phyloP scores from a whole-genome alignment of 768 basidiomycete species.

The Mycena crocata region DNA sequence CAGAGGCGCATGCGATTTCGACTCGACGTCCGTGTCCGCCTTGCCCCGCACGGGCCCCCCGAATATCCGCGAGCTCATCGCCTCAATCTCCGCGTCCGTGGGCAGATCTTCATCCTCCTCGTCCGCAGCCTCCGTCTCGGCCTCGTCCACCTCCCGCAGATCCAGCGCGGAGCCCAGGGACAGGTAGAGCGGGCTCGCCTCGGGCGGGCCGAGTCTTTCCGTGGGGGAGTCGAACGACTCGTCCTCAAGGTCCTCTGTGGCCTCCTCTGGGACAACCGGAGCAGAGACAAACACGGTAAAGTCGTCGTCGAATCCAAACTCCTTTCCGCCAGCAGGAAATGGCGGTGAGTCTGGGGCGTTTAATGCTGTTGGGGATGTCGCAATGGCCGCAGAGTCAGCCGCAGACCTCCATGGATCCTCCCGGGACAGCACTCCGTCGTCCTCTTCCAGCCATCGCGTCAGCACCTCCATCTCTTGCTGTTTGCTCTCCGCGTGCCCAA shows the following conservation, averaged over 20 bases:
- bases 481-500: slow-evolving; percentile 44
- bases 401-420: slow-evolving; percentile 57
- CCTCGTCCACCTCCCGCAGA: slow-evolving; percentile 50
- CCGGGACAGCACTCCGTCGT: slow-evolving; percentile 46
- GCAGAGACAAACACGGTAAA: slow-evolving; percentile 82
- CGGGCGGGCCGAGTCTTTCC: slow-evolving; percentile 31
- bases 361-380: slow-evolving; percentile 39
- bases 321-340: slow-evolving; percentile 21
- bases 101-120: slow-evolving; percentile 57
- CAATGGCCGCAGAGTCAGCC: slow-evolving; percentile 26
- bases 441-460: slow-evolving; percentile 71
- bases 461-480: slow-evolving; percentile 68
- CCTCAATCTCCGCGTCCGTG: slow-evolving; percentile 59
- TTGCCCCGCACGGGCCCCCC: slow-evolving; percentile 40
- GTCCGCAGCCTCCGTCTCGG: slow-evolving; percentile 28
- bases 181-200: slow-evolving; percentile 52
- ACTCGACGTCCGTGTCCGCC: background rate
- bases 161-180: slow-evolving; percentile 72
- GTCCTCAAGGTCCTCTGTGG: slow-evolving; percentile 41
- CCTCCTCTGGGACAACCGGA: slow-evolving; percentile 39
- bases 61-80: slow-evolving; percentile 63
- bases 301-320: slow-evolving; percentile 77
- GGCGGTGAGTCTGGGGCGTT: slow-evolving; percentile 21
- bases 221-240: slow-evolving; percentile 31
- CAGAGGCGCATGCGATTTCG: background rate